These are phyloP conservation scores for Aspergillus fructus DNA, from an alignment of 2,329 filamentous ascomycete species.

Conservation along the genomic window DNA sequence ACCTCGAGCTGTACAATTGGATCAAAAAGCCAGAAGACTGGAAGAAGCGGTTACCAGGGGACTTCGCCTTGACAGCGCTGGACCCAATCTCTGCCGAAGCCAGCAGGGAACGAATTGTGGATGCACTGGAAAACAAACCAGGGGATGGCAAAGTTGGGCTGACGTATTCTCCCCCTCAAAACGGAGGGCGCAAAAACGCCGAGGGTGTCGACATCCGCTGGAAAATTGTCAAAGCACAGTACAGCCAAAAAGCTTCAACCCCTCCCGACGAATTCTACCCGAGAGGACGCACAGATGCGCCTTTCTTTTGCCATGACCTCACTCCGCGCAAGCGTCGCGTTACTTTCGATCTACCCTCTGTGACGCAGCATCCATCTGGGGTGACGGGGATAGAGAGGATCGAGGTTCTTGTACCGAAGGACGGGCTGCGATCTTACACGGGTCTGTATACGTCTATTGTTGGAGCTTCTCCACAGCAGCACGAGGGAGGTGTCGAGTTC, in stretches of 20 bases:
- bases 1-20: constrained; percentile 15
- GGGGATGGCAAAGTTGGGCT: constrained; percentile 7
- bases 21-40: constrained; percentile 10
- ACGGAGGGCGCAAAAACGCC: constrained; percentile 9
- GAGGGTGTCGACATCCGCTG: constrained; percentile 10
- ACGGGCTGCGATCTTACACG: background rate
- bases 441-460: constrained; percentile 10
- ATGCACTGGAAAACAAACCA: background rate
- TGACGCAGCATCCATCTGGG: constrained; percentile 10
- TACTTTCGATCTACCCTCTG: background rate
- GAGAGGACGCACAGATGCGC: constrained; percentile 11
- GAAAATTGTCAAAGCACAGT: constrained; percentile 10
- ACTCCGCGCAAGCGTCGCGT: constrained; percentile 13
- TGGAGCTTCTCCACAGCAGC: background rate
- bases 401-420: constrained; percentile 12
- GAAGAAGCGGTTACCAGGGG: constrained; percentile 9
- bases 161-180: constrained; percentile 7
- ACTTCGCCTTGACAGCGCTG: constrained; percentile 13
- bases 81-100: constrained; percentile 7
- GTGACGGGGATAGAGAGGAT: constrained; percentile 8
- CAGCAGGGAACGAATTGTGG: constrained; percentile 6
- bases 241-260: background rate
- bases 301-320: constrained; percentile 17
- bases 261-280: constrained; percentile 8
- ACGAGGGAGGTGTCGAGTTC: background rate